Evolutionary conservation across 495 filamentous ascomycete genomes (phyloP).

Genomic region (Astrothelium subdiscretum): DNA sequence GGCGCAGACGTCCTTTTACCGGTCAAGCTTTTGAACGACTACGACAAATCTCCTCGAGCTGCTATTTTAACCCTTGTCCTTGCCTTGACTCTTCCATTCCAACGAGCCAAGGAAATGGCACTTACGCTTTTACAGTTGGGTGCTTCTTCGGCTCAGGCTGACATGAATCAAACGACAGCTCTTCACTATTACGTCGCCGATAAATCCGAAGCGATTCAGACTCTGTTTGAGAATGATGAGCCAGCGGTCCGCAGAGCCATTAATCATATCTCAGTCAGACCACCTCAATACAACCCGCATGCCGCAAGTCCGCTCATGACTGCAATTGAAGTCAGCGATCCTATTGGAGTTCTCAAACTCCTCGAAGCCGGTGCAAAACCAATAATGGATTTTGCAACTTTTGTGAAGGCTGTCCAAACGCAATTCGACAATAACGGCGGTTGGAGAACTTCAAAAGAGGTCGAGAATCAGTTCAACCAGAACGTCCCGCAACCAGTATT

Average conservation of each 20-base stretch:
- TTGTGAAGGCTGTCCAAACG: slow-evolving; percentile 28
- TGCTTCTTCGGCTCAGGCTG: slow-evolving; percentile 61
- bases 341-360: slow-evolving; percentile 30
- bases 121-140: slow-evolving; percentile 54
- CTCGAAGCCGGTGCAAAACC: slow-evolving; percentile 35
- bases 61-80: slow-evolving; percentile 58
- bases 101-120: slow-evolving; percentile 49
- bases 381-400: slow-evolving; percentile 29
- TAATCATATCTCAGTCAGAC: slow-evolving; percentile 42
- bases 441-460: slow-evolving; percentile 25
- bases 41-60: slow-evolving; percentile 33
- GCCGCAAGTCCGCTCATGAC: slow-evolving; percentile 32
- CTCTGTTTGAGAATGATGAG: slow-evolving; percentile 46
- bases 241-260: slow-evolving; percentile 49
- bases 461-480: slow-evolving; percentile 29
- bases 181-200: slow-evolving; percentile 45
- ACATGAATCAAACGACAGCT: slow-evolving; percentile 44
- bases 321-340: slow-evolving; percentile 32
- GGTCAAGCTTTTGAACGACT: slow-evolving; percentile 45
- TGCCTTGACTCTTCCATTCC: slow-evolving; percentile 39
- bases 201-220: slow-evolving; percentile 42
- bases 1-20: slow-evolving; percentile 64
- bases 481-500: slow-evolving; percentile 47
- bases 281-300: slow-evolving; percentile 8
- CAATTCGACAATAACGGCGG: slow-evolving; percentile 5